Base-by-base conservation (phyloP, 108 stramenopile genomes). In the Nitzschia sp. region DNA sequence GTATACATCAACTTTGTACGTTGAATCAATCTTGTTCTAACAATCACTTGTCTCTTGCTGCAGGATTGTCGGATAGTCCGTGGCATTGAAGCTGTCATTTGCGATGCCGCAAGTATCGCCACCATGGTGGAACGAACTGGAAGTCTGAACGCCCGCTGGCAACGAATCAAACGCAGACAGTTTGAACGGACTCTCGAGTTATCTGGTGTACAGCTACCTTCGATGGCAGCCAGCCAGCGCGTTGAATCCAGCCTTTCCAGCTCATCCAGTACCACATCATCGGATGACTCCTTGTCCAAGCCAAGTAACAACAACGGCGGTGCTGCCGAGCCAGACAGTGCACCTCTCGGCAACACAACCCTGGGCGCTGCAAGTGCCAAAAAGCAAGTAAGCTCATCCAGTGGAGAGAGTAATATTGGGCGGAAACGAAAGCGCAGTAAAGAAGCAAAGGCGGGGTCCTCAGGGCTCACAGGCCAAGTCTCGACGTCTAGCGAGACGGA, bases 91-190 rank as follows among this genome's bases (percentile, higher is more conserved):
- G 86, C 82, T 24, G 76, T 96, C 66, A 77, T 95, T 17, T 72
- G 73, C 11, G 95, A 97, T 73, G 70, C 91, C 42, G 90, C 91
- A 45, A 88, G 86, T 59, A 62, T 97, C 55, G 38, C 78, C 27
- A 91, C 94, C 45, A 92, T 96, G 91, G 78, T 91, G 23, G 85
- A 93, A 66, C 81, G 81, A 15, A 84, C 87, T 36, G 92, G 92
- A 1, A 83, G 79, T 2, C 74, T 83, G 24, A 89, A 80, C 68
- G 36, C 74, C 30, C 80, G 92, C 34, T 93, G 92, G 92, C 76
- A 78, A 33, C 82, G 84, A 42, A 80, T 86, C 60, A 90, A 89
- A 68, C 81, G 88, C 21, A 79, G 88, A 31, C 81, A 88, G 60
- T 84, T 88, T 51, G 25, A 59, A 8, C 19, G 35, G 23, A 35